These are phyloP conservation scores for Lasiodiplodia theobromae DNA, from an alignment of 2,329 filamentous ascomycete genomes.

Conservation along the genomic window DNA sequence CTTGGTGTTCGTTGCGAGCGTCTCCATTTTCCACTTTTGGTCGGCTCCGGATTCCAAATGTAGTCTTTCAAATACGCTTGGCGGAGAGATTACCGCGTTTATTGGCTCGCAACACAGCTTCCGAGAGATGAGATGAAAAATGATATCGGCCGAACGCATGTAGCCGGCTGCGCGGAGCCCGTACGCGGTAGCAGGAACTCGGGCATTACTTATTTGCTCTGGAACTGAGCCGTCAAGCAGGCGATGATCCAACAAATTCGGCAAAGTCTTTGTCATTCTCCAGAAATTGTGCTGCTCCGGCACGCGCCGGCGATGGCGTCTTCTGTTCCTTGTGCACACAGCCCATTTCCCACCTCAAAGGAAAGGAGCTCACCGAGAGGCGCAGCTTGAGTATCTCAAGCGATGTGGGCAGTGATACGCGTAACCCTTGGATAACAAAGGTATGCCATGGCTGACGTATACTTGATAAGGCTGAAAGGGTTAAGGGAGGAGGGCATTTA, in stretches of 20 bases:
- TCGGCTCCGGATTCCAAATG: background rate
- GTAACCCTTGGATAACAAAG: slow-evolving; percentile 4
- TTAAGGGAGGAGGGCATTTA: no score
- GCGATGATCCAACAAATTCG: background rate
- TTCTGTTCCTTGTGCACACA: background rate
- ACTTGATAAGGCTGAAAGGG: background rate
- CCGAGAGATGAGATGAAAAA: background rate
- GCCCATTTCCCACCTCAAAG: background rate
- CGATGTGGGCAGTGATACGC: background rate
- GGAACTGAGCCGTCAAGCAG: background rate
- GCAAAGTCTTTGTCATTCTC: background rate
- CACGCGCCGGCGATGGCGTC: background rate
- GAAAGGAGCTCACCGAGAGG: background rate
- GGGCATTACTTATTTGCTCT: background rate
- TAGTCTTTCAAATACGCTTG: background rate
- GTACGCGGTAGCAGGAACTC: background rate
- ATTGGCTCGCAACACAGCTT: background rate
- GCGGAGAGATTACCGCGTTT: background rate
- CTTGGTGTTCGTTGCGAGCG: background rate
- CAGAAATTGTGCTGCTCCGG: background rate
- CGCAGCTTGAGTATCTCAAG: background rate
- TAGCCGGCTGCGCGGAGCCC: background rate
- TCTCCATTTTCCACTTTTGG: background rate
- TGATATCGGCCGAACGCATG: background rate
- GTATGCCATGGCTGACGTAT: background rate